Evolutionary conservation across 345 rosid genomes (phyloP).

Genomic region (Carallia brachiata): DNA sequence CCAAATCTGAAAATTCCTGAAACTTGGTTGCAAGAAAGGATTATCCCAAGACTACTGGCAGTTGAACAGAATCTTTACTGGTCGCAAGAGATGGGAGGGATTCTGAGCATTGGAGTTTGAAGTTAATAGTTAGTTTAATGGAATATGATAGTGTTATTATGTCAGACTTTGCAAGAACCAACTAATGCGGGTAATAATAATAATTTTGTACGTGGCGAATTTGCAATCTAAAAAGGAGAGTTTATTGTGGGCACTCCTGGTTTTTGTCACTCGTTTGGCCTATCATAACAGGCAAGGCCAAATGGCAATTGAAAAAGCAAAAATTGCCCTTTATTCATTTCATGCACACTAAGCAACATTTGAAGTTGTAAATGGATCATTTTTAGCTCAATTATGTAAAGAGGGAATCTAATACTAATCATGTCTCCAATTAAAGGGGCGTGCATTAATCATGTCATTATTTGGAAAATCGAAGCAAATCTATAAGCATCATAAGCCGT

Average conservation of each 20-base stretch:
- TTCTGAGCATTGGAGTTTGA: slow-evolving; percentile 21
- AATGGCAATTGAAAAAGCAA: not conserved
- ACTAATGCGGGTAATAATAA: no score
- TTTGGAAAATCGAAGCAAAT: not conserved
- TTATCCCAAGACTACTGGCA: not conserved
- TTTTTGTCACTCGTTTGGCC: not conserved
- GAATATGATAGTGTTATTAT: no score
- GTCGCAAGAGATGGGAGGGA: slow-evolving; percentile 35
- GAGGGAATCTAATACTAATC: no score
- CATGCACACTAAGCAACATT: not conserved
- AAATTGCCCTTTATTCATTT: not conserved
- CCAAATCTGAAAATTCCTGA: no score
- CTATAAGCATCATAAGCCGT: not conserved
- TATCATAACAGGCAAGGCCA: not conserved
- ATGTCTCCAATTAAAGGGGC: no score
- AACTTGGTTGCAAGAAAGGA: no score
- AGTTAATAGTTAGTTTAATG: no score
- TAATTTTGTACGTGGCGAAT: slow-evolving; percentile 5
- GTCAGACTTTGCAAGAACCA: no score
- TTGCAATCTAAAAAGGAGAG: not conserved
- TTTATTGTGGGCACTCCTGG: not conserved
- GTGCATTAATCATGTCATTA: not conserved
- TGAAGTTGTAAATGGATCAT: not conserved
- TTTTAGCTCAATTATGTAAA: not conserved
- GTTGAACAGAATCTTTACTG: slow-evolving; percentile 35